These are phyloP conservation scores for Diaporthe sp. DNA, from an alignment of 2,329 filamentous ascomycete genomes.

Conservation along the genomic window DNA sequence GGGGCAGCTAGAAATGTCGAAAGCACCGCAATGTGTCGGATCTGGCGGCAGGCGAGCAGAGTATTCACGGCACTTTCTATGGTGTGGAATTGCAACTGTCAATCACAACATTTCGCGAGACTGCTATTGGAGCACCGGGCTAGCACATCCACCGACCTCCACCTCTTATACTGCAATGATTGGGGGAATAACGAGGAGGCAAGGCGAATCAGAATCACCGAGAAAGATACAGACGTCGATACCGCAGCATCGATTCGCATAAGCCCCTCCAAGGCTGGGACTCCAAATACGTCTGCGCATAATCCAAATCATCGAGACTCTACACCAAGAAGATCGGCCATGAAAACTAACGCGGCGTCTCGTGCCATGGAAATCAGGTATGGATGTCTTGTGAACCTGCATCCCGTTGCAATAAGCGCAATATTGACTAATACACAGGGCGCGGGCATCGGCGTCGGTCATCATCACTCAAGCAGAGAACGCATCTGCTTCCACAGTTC, in stretches of 20 bases:
- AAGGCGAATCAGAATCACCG: not conserved
- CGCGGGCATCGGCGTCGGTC: not conserved
- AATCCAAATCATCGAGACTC: not conserved
- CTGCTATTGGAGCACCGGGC: not conserved
- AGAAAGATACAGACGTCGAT: not conserved
- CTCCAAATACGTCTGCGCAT: not conserved
- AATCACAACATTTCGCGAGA: not conserved
- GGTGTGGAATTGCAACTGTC: not conserved
- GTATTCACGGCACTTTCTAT: not conserved
- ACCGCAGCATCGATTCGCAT: not conserved
- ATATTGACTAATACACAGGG: not conserved
- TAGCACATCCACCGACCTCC: not conserved
- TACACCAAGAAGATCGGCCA: not conserved
- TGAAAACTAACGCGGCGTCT: not conserved
- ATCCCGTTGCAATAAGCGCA: too few species aligned
- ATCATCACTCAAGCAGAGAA: not conserved
- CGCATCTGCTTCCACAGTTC: not conserved
- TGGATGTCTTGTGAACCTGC: not conserved
- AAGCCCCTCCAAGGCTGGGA: too few species aligned
- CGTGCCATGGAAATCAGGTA: not conserved
- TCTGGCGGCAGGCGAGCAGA: not conserved
- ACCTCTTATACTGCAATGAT: not conserved
- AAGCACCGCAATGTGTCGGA: not conserved
- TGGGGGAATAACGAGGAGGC: rapidly evolving
- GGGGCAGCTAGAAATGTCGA: not conserved